Base-by-base conservation (phyloP, 2,329 filamentous ascomycete genomes). In the Aspergillus jensenii region DNA sequence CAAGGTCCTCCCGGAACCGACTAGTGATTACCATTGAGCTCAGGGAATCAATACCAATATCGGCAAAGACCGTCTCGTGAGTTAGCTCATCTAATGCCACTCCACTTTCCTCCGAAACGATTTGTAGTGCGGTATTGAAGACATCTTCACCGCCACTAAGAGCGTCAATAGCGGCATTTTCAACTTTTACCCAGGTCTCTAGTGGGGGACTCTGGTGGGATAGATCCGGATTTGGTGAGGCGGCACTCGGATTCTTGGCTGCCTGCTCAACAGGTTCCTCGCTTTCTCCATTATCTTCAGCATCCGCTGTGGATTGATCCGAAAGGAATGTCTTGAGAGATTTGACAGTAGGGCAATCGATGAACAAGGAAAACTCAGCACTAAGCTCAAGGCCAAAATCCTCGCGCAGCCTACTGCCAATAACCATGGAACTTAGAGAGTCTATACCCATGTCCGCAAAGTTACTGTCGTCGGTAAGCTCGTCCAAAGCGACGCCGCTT, bases 91-190 rank as follows among this genome's bases (percentile, higher is more conserved):
- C 50, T 6, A 61, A 17, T 3, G 56, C 46, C 19, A 55, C 50
- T 19, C 61, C 62, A 15, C 52, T 63, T 21, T 66, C 64, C 12
- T 63, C 61, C n/a, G 59, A 48, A 12, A 66, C 51, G 19, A 66
- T 60, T 25, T 37, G n/a, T 1, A 63, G 39, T 4, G 59, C 60
- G 14, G 23, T 40, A 48, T 51, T 35, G 37, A 51, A 39, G 14
- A 23, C 48, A 33, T 58, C 40, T 39, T 53, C 31, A 3, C 51
- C 51, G 6, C 41, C 9, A 14, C 40, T 35, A 17, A 41, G 35
- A 3, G 23, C 9, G 7, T 52, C 50, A 14, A 33, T 14, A 9
- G 19, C 4, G 3, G 37, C 9, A 35, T 21, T 17, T 21, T 14
- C 23, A 27, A 21, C 19, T 44, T 9, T 27, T 14, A 12, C 33